Conservation (phyloP, 2,329 filamentous ascomycete genomes). For the Colletotrichum higginsianum region DNA sequence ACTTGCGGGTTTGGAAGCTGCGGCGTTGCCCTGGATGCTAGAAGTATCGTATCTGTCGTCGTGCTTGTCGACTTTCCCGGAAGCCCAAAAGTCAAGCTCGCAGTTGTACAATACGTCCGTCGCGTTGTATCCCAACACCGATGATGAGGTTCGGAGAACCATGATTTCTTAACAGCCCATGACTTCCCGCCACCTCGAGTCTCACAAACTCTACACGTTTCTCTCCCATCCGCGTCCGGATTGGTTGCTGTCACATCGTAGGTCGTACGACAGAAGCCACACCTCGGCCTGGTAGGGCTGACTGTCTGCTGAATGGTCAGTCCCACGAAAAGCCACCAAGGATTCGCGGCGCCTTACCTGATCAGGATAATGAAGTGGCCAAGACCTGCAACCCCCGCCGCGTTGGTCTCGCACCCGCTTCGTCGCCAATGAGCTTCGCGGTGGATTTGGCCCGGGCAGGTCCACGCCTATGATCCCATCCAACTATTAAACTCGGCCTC, state of each 20-base stretch:
- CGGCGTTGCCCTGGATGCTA: too few species aligned
- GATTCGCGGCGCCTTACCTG: constrained; percentile 27
- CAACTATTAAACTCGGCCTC: constrained; percentile 2
- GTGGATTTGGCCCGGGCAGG: not conserved
- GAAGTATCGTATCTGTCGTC: too few species aligned
- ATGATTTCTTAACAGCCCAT: too few species aligned
- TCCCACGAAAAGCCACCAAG: not conserved
- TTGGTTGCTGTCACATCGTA: not conserved
- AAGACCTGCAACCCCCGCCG: constrained; percentile 31
- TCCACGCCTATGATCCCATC: not conserved
- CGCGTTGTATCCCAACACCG: not conserved
- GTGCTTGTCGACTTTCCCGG: too few species aligned
- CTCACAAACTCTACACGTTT: not conserved
- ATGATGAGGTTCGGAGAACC: not conserved
- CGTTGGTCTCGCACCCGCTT: not conserved
- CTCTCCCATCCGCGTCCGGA: not conserved
- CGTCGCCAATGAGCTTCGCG: not conserved
- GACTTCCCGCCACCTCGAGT: too few species aligned
- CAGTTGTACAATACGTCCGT: too few species aligned
- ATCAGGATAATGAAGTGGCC: constrained; percentile 40
- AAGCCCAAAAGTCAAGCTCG: too few species aligned
- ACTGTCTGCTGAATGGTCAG: not conserved
- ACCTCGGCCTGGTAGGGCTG: not conserved
- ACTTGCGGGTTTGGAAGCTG: too few species aligned
- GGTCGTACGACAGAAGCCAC: not conserved